Percentiles rank a stretch among this genome's conserved stretches.
Evolutionary conservation across 2,329 filamentous ascomycete genomes (phyloP).

Genomic region (Fusarium siculi): DNA sequence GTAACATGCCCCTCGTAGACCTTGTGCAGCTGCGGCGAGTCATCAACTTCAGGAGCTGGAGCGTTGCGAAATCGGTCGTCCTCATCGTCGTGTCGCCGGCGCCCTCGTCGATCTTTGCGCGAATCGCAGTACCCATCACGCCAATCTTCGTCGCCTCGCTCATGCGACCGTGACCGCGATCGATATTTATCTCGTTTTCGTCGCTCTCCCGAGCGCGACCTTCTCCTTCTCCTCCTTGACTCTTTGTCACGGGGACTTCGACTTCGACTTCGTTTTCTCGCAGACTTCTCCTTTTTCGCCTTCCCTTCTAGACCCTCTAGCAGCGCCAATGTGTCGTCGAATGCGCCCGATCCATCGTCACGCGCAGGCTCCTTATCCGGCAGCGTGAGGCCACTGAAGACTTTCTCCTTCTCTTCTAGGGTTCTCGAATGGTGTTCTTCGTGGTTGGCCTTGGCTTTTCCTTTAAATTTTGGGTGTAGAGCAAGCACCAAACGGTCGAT

Average conservation of each 20-base stretch:
- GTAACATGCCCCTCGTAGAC: slow-evolving; percentile 91
- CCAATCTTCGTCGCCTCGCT: slow-evolving; percentile 59
- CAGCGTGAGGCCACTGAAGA: slow-evolving; percentile 91
- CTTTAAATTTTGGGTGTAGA: slow-evolving; percentile 91
- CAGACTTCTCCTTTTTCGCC: slow-evolving; percentile 59
- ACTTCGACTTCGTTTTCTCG: slow-evolving; percentile 69
- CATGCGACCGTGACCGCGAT: slow-evolving; percentile 53
- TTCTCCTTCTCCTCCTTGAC: slow-evolving; percentile 52
- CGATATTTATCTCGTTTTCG: slow-evolving; percentile 49
- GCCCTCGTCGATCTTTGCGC: slow-evolving; percentile 49
- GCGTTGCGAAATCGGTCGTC: slow-evolving; percentile 70
- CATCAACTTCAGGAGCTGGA: slow-evolving; percentile 80
- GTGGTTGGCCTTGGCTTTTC: slow-evolving; percentile 48
- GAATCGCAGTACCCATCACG: slow-evolving; percentile 48
- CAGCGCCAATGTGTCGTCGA: slow-evolving; percentile 93
- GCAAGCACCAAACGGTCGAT: slow-evolving; percentile 88
- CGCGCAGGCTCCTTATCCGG: slow-evolving; percentile 74
- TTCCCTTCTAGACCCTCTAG: slow-evolving; percentile 87
- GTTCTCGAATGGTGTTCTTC: slow-evolving; percentile 56
- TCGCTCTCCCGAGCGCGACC: slow-evolving; percentile 57
- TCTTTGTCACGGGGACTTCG: slow-evolving; percentile 62
- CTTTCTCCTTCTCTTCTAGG: slow-evolving; percentile 78
- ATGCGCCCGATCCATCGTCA: slow-evolving; percentile 66
- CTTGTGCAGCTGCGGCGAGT: slow-evolving; percentile 83
- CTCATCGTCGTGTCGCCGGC: slow-evolving; percentile 54